Conservation (phyloP, 2,329 filamentous ascomycete species). For the Sporothrix mexicana region DNA sequence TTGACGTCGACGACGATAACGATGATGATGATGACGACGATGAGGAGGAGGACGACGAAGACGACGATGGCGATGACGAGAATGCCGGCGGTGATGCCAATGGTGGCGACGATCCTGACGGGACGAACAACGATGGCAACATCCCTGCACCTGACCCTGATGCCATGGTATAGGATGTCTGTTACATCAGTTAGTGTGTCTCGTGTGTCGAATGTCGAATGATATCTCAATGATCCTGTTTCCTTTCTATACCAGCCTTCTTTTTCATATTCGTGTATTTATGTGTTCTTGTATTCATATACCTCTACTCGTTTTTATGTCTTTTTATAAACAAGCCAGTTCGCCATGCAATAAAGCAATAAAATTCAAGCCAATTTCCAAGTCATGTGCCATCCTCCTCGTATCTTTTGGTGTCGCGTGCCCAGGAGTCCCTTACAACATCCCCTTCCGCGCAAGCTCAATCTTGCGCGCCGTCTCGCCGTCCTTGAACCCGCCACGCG, state of each 20-base stretch:
- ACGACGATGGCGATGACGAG: background rate
- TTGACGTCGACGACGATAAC: background rate
- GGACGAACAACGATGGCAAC: background rate
- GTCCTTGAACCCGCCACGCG: conserved; percentile 74
- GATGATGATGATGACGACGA: background rate
- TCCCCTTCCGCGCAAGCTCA: conserved; percentile 77
- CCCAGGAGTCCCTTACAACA: conserved; percentile 56
- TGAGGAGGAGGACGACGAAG: background rate
- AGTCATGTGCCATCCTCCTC: background rate
- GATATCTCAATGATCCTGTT: no score
- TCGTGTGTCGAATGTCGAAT: no score
- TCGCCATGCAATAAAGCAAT: background rate
- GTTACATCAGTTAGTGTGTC: no score
- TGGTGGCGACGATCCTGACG: background rate
- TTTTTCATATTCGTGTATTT: no score
- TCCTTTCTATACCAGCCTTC: no score
- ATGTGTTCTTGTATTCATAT: background rate
- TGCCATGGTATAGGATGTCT: background rate
- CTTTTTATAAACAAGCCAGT: background rate
- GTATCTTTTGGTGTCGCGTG: background rate
- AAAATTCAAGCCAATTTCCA: background rate
- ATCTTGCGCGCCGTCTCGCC: conserved; percentile 77
- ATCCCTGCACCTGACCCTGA: background rate
- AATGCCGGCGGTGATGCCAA: background rate
- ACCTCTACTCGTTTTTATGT: background rate